phyloP scores from a whole-genome alignment of 2,329 filamentous ascomycete genomes.

The Tolypocladium pustulatum region DNA sequence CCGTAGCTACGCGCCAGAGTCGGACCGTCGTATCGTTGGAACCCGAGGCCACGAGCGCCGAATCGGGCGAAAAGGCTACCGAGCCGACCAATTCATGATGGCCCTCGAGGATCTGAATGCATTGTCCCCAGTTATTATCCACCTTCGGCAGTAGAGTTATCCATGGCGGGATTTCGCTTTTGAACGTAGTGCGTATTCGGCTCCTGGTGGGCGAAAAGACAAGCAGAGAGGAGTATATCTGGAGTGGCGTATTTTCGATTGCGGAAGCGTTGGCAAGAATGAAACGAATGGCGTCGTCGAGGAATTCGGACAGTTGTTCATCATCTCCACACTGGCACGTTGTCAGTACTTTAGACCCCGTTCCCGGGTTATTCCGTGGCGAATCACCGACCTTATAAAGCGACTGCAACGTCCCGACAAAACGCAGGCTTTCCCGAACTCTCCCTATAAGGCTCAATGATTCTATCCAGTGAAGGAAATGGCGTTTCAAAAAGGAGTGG shows the following conservation, averaged over 20 bases:
- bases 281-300: background rate
- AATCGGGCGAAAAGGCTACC: slow-evolving; percentile 1
- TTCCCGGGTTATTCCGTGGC: background rate
- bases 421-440: background rate
- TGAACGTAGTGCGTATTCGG: background rate
- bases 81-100: background rate
- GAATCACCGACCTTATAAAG: background rate
- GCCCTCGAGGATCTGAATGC: background rate
- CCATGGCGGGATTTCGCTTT: background rate
- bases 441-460: background rate
- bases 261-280: background rate
- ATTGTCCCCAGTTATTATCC: background rate
- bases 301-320: background rate
- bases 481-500: background rate
- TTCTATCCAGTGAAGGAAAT: background rate
- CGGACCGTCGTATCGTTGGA: background rate
- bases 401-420: background rate
- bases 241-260: background rate
- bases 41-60: slow-evolving; percentile 1
- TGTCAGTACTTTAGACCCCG: background rate
- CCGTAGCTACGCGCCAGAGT: slow-evolving; percentile 3
- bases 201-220: background rate
- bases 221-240: background rate
- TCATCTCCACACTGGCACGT: background rate
- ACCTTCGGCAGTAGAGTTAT: background rate